Conservation (phyloP, 2,329 filamentous ascomycete species). For the Dendrostoma leiphaemia region DNA sequence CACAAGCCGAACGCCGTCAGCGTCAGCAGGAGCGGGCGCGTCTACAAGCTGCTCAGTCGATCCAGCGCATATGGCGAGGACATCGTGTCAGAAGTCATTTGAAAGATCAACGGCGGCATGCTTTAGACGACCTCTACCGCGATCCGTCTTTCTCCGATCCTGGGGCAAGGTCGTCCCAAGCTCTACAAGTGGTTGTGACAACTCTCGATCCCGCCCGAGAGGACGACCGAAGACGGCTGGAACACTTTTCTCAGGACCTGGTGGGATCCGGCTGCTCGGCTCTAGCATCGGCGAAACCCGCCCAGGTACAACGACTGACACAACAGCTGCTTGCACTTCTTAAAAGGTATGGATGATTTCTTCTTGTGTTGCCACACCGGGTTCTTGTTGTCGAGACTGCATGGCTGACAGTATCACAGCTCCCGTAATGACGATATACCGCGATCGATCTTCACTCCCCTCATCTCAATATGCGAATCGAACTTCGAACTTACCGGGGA, state of each 20-base stretch:
- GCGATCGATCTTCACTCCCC: constrained; percentile 16
- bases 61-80: constrained; percentile 84
- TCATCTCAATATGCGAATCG: constrained; percentile 14
- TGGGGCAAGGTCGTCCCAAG: constrained; percentile 35
- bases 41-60: constrained; percentile 67
- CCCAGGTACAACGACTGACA: constrained; percentile 34
- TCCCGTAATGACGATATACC: constrained; percentile 1
- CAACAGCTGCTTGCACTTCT: constrained; percentile 35
- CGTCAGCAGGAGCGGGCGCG: constrained; percentile 79
- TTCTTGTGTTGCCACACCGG: background rate
- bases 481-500: constrained; percentile 18
- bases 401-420: constrained; percentile 3
- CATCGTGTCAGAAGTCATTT: constrained; percentile 61
- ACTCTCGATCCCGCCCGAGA: constrained; percentile 43
- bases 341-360: constrained; percentile 23
- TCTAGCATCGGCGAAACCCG: constrained; percentile 30
- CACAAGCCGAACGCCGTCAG: constrained; percentile 79
- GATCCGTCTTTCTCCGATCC: constrained; percentile 31
- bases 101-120: constrained; percentile 53
- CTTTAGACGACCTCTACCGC: constrained; percentile 63
- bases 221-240: constrained; percentile 50
- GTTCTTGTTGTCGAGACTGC: background rate
- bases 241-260: constrained; percentile 44
- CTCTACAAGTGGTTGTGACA: constrained; percentile 47
- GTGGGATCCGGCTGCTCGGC: constrained; percentile 31